Conservation (phyloP, 1,284 basidiomycete species). For the Mycena citricolor region DNA sequence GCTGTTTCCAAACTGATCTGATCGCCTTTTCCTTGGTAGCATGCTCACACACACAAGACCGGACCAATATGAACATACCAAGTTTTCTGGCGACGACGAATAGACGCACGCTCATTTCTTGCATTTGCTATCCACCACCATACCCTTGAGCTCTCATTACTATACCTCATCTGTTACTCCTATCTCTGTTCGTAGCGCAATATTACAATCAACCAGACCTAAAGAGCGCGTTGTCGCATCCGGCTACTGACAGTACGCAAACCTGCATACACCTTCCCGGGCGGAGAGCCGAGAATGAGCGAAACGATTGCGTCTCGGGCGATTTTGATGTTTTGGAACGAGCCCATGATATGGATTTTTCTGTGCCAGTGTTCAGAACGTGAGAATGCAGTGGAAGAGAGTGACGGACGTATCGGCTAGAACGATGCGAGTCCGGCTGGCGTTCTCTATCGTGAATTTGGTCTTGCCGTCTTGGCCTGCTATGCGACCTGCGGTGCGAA, state of each 20-base stretch:
- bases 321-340: constrained; percentile 96
- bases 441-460: constrained; percentile 98
- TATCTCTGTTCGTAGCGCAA: neutral
- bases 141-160: constrained; percentile 1
- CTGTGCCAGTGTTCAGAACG: constrained; percentile 37
- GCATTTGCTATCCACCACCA: constrained; percentile 12
- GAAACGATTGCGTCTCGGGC: constrained; percentile 95
- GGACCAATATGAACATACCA: constrained; percentile 52
- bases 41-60: constrained; percentile 43
- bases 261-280: constrained; percentile 94
- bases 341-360: constrained; percentile 93
- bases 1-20: neutral
- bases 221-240: constrained; percentile 87
- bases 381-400: constrained; percentile 9
- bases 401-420: constrained; percentile 88
- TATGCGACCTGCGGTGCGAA: constrained; percentile 74
- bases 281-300: constrained; percentile 92
- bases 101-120: constrained; percentile 22
- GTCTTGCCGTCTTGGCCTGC: constrained; percentile 98
- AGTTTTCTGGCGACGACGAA: constrained; percentile 16
- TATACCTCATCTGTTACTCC: constrained; percentile 9
- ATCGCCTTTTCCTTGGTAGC: constrained; percentile 25
- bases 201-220: constrained; percentile 6
- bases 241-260: constrained; percentile 88
- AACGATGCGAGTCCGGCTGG: constrained; percentile 93